Evolutionary conservation across 768 basidiomycete genomes (phyloP), one percentile per base, ranked within the genome.

Genomic region (Tremella yokohamensis): DNA sequence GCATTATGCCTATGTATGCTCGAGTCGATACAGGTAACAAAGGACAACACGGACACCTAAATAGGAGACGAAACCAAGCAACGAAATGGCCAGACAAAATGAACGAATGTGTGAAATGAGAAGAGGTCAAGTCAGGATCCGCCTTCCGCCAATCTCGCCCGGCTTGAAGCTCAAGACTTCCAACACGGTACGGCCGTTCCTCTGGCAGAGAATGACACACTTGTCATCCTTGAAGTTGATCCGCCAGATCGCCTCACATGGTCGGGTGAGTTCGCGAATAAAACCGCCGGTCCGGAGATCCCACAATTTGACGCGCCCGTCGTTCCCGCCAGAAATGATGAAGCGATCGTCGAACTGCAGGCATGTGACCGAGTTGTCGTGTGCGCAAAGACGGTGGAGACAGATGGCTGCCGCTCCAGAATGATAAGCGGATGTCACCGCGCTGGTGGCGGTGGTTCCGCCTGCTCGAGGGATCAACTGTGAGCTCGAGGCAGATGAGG

Each of bases 261-360:
- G 82, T 57, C 86, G 85, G 48, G 82, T 85, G 69, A 94, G 71
- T 68, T 92, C 90, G 54, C 92, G 79, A 63, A 94, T 83, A 71
- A 83, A 81, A 49, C 78, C 75, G 20, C 89, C 89, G 15, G 83
- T 85, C 58, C 78, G 76, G 40, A 76, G 61, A 57, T 77, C 74
- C 77, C 76, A 80, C 2, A 80, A 61, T 60, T 79, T 79, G 62
- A 79, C 90, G 2, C 88, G 81, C 7, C 91, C 90, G 64, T 92
- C 90, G 66, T 88, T 90, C 39, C 90, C 90, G 18, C 86, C 73
- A 1, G 72, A 69, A 24, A 93, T 84, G 61, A 93, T 82, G 78
- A 88, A 89, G 44, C 84, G 81, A 9, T 83, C 81, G 75, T 90
- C 88, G 71, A 92, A 87, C 76, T 97, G 92, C 16, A 98, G 81